phyloP scores from a whole-genome alignment of 164 flowering plant genomes.

The Protea cynaroides region DNA sequence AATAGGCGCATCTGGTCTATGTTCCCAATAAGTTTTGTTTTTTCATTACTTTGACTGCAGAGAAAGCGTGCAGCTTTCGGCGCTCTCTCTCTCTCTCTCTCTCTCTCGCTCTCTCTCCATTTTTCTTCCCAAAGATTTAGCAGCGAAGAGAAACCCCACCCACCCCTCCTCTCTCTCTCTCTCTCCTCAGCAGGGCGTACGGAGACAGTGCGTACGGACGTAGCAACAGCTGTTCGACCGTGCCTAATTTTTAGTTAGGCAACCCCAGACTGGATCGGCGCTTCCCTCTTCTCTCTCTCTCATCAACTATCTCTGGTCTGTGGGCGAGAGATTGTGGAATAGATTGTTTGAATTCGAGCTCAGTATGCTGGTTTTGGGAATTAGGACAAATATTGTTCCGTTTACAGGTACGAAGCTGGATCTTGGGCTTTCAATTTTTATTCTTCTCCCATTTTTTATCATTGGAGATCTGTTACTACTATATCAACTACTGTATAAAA shows the following conservation, averaged over 20 bases:
- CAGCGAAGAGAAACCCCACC: neutral
- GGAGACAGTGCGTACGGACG: neutral
- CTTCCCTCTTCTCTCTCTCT: conserved; percentile 9
- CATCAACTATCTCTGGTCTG: neutral
- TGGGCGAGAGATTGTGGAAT: neutral
- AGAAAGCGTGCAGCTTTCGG: conserved; percentile 38
- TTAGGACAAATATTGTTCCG: neutral
- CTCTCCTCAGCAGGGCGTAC: too few relatives aligned
- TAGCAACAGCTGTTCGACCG: neutral
- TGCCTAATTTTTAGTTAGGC: neutral
- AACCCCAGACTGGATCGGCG: neutral
- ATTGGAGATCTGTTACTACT: too few relatives aligned
- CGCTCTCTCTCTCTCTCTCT: conserved; percentile 21
- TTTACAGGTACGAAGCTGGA: conserved; percentile 4
- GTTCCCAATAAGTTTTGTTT: neutral
- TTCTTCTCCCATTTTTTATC: neutral
- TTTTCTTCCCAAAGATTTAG: conserved; percentile 11
- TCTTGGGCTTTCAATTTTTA: neutral
- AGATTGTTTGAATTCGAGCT: neutral
- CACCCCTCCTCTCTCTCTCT: neutral
- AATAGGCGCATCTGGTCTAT: too few relatives aligned
- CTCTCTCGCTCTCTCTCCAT: neutral
- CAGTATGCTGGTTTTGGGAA: conserved; percentile 7
- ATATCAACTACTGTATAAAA: too few relatives aligned
- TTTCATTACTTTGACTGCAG: conserved; percentile 30